Evolutionary conservation across 2,329 filamentous ascomycete species (phyloP), one percentile per base, ranked within the genome.

Genomic region (Colletotrichum agaves): DNA sequence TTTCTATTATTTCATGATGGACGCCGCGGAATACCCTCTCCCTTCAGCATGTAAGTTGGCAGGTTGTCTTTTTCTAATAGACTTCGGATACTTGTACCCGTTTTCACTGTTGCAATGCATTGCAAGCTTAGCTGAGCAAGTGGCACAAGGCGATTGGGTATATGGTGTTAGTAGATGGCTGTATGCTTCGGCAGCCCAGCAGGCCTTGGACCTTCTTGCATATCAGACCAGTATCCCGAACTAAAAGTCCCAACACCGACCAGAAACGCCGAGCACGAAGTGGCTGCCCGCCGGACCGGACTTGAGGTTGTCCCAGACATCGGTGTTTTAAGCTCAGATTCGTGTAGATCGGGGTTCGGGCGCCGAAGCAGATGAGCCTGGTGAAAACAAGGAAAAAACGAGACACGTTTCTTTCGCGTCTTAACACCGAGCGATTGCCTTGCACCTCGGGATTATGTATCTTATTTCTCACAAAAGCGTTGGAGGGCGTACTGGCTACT

Each of bases 391-490:
- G 27, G 41, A 33, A 41, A 41, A 56, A 27, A 35, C 35, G 27
- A 44, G 19, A n/a, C 55, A 44, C 47, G 4, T 31, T 47, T 56
- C 39, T 64, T 33, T 21, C 46, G 19, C 39, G n/a, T 62, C 57
- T 57, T 65, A 65, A 64, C 61, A 55, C 61, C 65, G 53, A 67
- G 61, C 49, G 44, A 59, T 39, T 46, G 31, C 65, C 53, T 53
- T 59, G 53, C 23, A 15, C 33, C 61, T 68, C 47, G 55, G 61
- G 61, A 65, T 65, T 65, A 68, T 53, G 61, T 65, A 55, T 60
- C 44, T 15, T 59, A 2, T 49, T 27, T 57, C 44, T 57, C 37
- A 23, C 13, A 37, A 41, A 53, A 39, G 56, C 27, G 17, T 44
- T 53, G 17, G 33, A 33, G 21, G 63, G 57, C 41, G 27, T 31